These are phyloP conservation scores for Metschnikowia continentalis DNA, from an alignment of 805 yeast species.

Conservation along the genomic window DNA sequence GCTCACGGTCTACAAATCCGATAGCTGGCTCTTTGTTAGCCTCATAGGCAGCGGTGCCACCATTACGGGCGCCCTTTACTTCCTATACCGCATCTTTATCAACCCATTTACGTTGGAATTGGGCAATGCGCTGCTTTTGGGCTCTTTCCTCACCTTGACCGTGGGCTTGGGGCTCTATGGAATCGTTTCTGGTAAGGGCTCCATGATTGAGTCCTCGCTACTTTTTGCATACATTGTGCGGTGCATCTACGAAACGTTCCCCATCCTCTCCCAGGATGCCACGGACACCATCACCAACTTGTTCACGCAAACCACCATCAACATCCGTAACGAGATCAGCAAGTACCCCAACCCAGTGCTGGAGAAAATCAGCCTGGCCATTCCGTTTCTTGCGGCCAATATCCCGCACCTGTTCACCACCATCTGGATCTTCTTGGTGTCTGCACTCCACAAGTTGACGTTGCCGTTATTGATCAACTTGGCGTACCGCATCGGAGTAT, in stretches of 20 bases:
- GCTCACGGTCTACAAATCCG: slow-evolving; percentile 59
- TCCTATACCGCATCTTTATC: slow-evolving; percentile 77
- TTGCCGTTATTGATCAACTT: slow-evolving; percentile 78
- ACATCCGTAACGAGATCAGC: slow-evolving; percentile 33
- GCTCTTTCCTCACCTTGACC: slow-evolving; percentile 76
- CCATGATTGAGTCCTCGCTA: slow-evolving; percentile 85
- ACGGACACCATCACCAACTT: slow-evolving; percentile 28
- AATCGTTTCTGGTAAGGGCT: slow-evolving; percentile 75
- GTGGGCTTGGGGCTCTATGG: slow-evolving; percentile 76
- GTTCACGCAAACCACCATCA: slow-evolving; percentile 31
- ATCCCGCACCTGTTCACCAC: slow-evolving; percentile 51
- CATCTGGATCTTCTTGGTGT: slow-evolving; percentile 49
- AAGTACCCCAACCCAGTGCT: slow-evolving; percentile 33
- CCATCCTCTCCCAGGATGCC: slow-evolving; percentile 65
- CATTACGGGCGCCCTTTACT: slow-evolving; percentile 71
- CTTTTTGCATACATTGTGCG: slow-evolving; percentile 88
- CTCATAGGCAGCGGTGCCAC: slow-evolving; percentile 70
- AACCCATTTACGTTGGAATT: slow-evolving; percentile 68
- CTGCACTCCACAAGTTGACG: slow-evolving; percentile 60
- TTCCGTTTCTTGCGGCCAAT: slow-evolving; percentile 48
- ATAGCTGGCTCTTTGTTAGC: slow-evolving; percentile 73
- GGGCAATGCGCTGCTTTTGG: slow-evolving; percentile 76
- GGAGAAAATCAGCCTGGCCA: slow-evolving; percentile 24
- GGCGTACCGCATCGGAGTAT: slow-evolving; percentile 81
- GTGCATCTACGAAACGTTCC: slow-evolving; percentile 88